These are phyloP conservation scores for Meyerozyma carpophila DNA, from an alignment of 1,139 yeast species.

Conservation along the genomic window DNA sequence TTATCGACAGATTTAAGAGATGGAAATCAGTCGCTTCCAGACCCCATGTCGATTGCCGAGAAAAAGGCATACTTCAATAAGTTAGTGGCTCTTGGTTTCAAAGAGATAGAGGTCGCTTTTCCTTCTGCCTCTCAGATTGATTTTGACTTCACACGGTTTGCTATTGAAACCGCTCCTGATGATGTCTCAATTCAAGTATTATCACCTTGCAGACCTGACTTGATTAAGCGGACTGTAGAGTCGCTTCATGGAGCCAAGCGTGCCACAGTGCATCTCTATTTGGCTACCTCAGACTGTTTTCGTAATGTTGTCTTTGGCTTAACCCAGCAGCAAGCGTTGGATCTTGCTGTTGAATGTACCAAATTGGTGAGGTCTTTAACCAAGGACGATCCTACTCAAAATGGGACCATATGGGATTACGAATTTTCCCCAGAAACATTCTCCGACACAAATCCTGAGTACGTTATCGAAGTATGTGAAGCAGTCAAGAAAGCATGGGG, in stretches of 20 bases:
- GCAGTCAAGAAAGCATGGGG: conserved; percentile 96
- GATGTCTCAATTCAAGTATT: conserved; percentile 91
- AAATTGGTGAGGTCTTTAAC: conserved; percentile 76
- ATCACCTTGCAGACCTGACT: conserved; percentile 87
- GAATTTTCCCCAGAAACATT: conserved; percentile 96
- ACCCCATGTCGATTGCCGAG: conserved; percentile 90
- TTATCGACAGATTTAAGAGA: conserved; percentile 92
- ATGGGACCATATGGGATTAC: conserved; percentile 77
- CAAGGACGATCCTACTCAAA: conserved; percentile 75
- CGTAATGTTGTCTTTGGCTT: conserved; percentile 87
- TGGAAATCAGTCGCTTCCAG: conserved; percentile 96
- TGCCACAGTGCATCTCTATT: conserved; percentile 86
- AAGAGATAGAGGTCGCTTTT: conserved; percentile 94
- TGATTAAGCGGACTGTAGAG: conserved; percentile 85
- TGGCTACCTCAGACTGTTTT: conserved; percentile 89
- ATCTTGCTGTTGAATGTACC: conserved; percentile 78
- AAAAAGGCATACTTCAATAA: conserved; percentile 85
- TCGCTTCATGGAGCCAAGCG: conserved; percentile 82
- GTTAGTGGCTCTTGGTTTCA: conserved; percentile 85
- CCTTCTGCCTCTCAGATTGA: conserved; percentile 96
- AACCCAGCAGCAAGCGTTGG: conserved; percentile 72
- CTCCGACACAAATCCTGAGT: conserved; percentile 82
- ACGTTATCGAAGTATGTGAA: conserved; percentile 80
- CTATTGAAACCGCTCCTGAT: conserved; percentile 87
- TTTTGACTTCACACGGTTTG: conserved; percentile 90